These are phyloP conservation scores for Selaginella tamariscina DNA, from an alignment of 75 land plant genomes.

Conservation along the genomic window DNA sequence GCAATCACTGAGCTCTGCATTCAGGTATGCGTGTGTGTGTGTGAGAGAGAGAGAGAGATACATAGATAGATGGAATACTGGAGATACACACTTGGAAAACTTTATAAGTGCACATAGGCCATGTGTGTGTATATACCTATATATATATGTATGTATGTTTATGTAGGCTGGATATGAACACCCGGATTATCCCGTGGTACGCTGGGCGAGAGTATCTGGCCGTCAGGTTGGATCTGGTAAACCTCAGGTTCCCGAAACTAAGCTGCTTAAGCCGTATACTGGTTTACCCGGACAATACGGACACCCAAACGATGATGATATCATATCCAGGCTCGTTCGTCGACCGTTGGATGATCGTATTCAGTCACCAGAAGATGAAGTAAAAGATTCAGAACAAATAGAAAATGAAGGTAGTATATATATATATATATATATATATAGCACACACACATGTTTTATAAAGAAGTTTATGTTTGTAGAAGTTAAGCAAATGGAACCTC, in stretches of 20 bases:
- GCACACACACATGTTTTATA: too few species aligned
- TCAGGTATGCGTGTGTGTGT: slow-evolving; percentile 85
- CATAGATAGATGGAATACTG: too few species aligned
- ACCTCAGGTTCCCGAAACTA: background rate
- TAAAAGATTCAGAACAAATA: background rate
- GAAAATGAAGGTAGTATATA: too few species aligned
- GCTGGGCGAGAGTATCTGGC: background rate
- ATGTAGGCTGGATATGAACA: slow-evolving; percentile 14
- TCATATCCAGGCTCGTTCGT: background rate
- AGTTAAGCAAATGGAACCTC: background rate
- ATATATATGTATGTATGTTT: too few species aligned
- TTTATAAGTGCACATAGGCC: too few species aligned
- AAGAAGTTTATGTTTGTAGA: too few species aligned
- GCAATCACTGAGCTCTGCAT: slow-evolving; percentile 87
- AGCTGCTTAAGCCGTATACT: background rate
- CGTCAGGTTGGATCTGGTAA: background rate
- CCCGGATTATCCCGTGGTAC: background rate
- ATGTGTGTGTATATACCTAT: too few species aligned
- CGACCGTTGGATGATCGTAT: background rate
- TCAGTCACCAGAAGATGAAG: background rate
- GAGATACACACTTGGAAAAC: too few species aligned
- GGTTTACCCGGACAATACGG: background rate
- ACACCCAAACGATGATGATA: background rate
- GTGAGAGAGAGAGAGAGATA: too few species aligned
- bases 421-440: too few species aligned